phyloP scores from a whole-genome alignment of 2,329 filamentous ascomycete species.

The Xylariaceae sp. region DNA sequence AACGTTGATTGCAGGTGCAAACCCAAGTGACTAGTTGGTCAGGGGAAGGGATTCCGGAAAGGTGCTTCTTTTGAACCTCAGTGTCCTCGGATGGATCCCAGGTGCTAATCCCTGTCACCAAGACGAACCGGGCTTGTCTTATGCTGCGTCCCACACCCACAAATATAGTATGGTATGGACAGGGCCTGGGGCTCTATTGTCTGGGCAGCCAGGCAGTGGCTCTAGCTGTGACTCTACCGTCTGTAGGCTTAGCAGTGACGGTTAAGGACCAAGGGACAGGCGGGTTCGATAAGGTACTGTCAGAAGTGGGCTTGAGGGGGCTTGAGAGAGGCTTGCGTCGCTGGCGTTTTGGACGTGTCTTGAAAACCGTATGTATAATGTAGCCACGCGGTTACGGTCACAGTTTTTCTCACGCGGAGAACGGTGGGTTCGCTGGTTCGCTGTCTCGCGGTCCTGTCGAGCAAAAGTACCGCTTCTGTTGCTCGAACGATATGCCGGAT shows the following conservation, averaged over 20 bases:
- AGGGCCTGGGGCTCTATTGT: too few species aligned
- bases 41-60: background rate
- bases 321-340: background rate
- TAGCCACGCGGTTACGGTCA: too few species aligned
- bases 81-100: background rate
- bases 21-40: background rate
- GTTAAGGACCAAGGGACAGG: background rate
- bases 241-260: background rate
- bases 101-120: background rate
- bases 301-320: background rate
- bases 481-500: too few species aligned
- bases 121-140: background rate
- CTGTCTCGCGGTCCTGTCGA: too few species aligned
- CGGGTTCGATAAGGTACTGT: background rate
- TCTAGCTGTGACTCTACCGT: background rate
- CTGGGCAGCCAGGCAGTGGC: background rate
- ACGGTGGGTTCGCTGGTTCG: too few species aligned
- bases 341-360: background rate
- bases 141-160: background rate
- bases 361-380: too few species aligned
- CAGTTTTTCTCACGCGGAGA: too few species aligned
- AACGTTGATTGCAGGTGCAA: constrained; percentile 2
- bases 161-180: background rate
- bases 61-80: background rate
- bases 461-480: too few species aligned